Evolutionary conservation across 2,329 filamentous ascomycete species (phyloP), one percentile per base, ranked within the genome.

Genomic region (Zymoseptoria tritici): DNA sequence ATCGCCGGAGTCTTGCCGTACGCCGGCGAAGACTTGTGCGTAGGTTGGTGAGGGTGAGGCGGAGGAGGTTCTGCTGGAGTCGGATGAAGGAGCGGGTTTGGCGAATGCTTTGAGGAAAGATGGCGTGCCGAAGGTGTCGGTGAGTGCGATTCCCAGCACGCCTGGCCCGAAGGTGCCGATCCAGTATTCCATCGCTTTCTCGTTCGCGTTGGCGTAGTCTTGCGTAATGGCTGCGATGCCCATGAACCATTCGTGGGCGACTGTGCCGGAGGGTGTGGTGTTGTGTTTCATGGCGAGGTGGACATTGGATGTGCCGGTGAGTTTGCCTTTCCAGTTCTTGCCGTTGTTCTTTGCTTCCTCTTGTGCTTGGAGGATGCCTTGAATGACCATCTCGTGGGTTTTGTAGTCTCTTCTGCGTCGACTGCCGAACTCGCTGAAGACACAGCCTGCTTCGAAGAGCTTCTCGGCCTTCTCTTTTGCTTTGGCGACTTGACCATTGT

Each of bases 201-300:
- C 91, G 46, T 92, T 96, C 2, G 94, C 92, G 62, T 83, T 81
- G 67, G 85, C 83, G 72, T 99, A 99, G 75, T 97, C 84, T 63
- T 90, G 83, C 4, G 88, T 90, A 67, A 97, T 91, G 49, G 94
- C 92, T 0, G 94, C 94, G 63, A 96, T 93, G 50, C 91, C 92
- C 94, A 99, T 99, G 79, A 97, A 97, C 94, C 94, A 99, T 77
- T 99, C 94, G 71, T 99, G 94, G 0, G 94, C 94, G 1, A 90
- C 86, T 0, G 94, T 99, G 4, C 94, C 94, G 11, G 97, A 84
- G 0, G 94, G 91, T 3, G 85, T 78, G 52, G 97, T 85, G 52
- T 85, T 86, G 75, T 96, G 93, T 69, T 91, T 88, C 91, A 96
- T 96, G 9, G 94, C 94, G 66, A 99, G 85, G 73, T 97, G 93